phyloP scores from a whole-genome alignment of 2,329 filamentous ascomycete genomes.

The Paraphaeosphaeria sporulosa region DNA sequence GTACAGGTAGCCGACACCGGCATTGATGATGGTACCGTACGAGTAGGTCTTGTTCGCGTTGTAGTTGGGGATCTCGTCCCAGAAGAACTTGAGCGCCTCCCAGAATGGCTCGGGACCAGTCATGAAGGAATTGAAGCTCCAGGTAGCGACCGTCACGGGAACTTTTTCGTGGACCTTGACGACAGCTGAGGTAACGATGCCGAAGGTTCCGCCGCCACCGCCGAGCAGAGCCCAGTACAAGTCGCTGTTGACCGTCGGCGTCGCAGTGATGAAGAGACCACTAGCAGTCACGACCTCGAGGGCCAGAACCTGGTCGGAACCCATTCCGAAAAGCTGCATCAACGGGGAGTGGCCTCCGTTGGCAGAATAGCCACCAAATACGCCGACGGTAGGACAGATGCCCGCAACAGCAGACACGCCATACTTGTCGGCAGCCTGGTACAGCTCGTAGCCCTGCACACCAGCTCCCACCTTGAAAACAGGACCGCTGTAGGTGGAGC shows the following conservation, averaged over 20 bases:
- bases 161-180: constrained; percentile 43
- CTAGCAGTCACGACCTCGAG: constrained; percentile 44
- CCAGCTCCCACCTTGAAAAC: constrained; percentile 44
- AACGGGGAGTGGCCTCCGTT: constrained; percentile 65
- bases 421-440: constrained; percentile 38
- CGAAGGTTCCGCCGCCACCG: constrained; percentile 46
- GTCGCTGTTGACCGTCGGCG: constrained; percentile 43
- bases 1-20: constrained; percentile 17
- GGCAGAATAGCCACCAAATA: constrained; percentile 50
- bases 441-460: constrained; percentile 41
- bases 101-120: constrained; percentile 31
- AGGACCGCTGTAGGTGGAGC: constrained; percentile 33
- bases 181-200: constrained; percentile 44
- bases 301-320: constrained; percentile 45
- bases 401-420: constrained; percentile 37
- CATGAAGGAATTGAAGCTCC: constrained; percentile 29
- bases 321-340: constrained; percentile 54
- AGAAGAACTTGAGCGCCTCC: constrained; percentile 18
- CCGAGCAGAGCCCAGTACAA: constrained; percentile 51
- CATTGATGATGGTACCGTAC: constrained; percentile 19
- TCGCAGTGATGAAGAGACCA: constrained; percentile 35
- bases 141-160: constrained; percentile 38
- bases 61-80: constrained; percentile 18
- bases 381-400: constrained; percentile 60
- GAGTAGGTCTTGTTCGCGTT: constrained; percentile 22